Evolutionary conservation across 345 rosid species (phyloP).

Genomic region (Moringa oleifera): DNA sequence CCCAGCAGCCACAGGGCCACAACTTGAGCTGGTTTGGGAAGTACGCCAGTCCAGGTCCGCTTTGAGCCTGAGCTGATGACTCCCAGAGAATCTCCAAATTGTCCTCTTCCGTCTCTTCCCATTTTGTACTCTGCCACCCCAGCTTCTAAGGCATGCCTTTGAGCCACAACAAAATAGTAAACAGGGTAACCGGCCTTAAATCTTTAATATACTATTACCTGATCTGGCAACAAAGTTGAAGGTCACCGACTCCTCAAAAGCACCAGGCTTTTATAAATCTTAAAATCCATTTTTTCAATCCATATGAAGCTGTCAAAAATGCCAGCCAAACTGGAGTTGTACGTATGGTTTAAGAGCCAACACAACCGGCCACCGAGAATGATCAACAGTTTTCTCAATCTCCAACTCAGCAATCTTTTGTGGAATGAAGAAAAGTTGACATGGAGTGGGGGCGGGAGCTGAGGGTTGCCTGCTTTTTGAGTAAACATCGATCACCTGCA

Average conservation of each 20-base stretch:
- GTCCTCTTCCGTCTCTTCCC: constrained; percentile 1
- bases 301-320: too few relatives aligned
- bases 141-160: too few relatives aligned
- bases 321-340: too few relatives aligned
- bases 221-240: too few relatives aligned
- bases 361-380: constrained; percentile 17
- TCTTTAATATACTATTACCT: too few relatives aligned
- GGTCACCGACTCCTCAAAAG: too few relatives aligned
- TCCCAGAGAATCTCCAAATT: constrained; percentile 9
- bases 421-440: constrained; percentile 13
- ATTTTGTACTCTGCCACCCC: too few relatives aligned
- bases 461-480: not conserved
- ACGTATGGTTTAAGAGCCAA: constrained; percentile 16
- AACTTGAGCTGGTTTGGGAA: constrained; percentile 6
- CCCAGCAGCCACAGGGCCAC: not conserved
- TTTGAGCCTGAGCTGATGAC: constrained; percentile 9
- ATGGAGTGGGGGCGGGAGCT: constrained; percentile 19
- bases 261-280: too few relatives aligned
- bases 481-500: constrained; percentile 22
- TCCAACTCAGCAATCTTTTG: constrained; percentile 28
- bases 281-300: too few relatives aligned
- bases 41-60: constrained; percentile 11
- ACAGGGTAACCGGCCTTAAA: too few relatives aligned
- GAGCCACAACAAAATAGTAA: too few relatives aligned
- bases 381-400: too few relatives aligned